A percentile compares a stretch with the other conserved stretches of the same genome.
These are phyloP conservation scores for Komagataella phaffii DNA, from an alignment of 805 yeast species.

Conservation along the genomic window DNA sequence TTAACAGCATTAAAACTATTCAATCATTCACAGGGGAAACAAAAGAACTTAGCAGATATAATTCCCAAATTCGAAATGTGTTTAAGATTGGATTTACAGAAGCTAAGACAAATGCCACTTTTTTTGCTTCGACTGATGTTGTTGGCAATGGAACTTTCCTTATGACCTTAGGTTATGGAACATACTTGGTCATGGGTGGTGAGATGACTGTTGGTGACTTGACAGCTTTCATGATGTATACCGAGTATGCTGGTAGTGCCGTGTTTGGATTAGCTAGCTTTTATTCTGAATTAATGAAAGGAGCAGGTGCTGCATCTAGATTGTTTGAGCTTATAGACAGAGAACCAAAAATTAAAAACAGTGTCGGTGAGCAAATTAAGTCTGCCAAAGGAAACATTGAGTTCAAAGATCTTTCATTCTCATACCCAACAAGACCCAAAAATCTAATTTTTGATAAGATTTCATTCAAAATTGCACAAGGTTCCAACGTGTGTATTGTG, in stretches of 20 bases:
- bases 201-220: conserved; percentile 76
- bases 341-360: conserved; percentile 58
- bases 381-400: conserved; percentile 40
- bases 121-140: conserved; percentile 69
- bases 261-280: conserved; percentile 85
- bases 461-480: conserved; percentile 53
- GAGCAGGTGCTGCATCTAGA: conserved; percentile 91
- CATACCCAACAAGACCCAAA: conserved; percentile 80
- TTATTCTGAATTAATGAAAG: conserved; percentile 91
- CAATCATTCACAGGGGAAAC: conserved; percentile 86
- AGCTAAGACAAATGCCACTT: conserved; percentile 68
- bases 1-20: conserved; percentile 75
- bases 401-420: conserved; percentile 55
- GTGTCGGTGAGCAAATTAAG: conserved; percentile 39
- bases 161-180: conserved; percentile 68
- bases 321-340: conserved; percentile 79
- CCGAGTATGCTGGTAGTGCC: conserved; percentile 87
- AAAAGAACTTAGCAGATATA: conserved; percentile 63
- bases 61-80: conserved; percentile 53
- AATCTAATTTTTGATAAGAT: conserved; percentile 51
- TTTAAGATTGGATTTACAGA: conserved; percentile 66
- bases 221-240: conserved; percentile 89
- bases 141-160: conserved; percentile 73
- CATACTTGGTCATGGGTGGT: conserved; percentile 64
- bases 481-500: conserved; percentile 85